phyloP scores from a whole-genome alignment of 768 basidiomycete species.

The Albatrellus ellisii region DNA sequence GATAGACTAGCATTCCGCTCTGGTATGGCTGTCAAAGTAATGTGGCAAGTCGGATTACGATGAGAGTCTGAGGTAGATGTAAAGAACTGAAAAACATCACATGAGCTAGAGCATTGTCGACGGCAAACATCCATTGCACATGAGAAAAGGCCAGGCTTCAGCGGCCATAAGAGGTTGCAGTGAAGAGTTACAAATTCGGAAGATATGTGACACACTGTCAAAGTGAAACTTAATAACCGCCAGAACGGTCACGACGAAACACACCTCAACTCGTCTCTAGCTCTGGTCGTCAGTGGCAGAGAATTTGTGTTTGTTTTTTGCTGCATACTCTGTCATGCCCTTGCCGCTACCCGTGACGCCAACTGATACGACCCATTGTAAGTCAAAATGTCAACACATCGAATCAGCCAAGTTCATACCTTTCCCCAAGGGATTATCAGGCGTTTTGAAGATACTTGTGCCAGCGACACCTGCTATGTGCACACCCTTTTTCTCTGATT shows the following conservation, averaged over 20 bases:
- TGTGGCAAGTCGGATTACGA: too few relatives aligned
- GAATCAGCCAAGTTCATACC: slow-evolving; percentile 33
- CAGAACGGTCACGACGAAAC: background rate
- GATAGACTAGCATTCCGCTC: too few relatives aligned
- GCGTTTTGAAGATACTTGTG: slow-evolving; percentile 90
- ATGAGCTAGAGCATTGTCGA: too few relatives aligned
- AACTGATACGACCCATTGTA: slow-evolving; percentile 5
- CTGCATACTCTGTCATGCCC: slow-evolving; percentile 13
- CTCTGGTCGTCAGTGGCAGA: slow-evolving; percentile 3
- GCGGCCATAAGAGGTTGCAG: too few relatives aligned
- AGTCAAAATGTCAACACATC: background rate
- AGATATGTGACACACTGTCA: too few relatives aligned
- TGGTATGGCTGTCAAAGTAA: too few relatives aligned
- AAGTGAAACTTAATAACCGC: background rate
- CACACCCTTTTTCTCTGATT: slow-evolving; percentile 85
- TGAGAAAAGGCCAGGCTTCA: too few relatives aligned
- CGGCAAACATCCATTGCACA: too few relatives aligned
- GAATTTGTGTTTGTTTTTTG: slow-evolving; percentile 14
- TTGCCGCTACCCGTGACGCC: slow-evolving; percentile 9
- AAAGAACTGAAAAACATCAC: too few relatives aligned
- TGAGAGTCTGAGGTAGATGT: too few relatives aligned
- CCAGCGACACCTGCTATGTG: slow-evolving; percentile 82
- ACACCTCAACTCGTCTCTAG: slow-evolving; percentile 1
- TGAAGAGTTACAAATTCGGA: too few relatives aligned
- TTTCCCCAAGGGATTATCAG: slow-evolving; percentile 79